Base-by-base conservation (phyloP, 768 basidiomycete species). In the Tubosaeta sp. region DNA sequence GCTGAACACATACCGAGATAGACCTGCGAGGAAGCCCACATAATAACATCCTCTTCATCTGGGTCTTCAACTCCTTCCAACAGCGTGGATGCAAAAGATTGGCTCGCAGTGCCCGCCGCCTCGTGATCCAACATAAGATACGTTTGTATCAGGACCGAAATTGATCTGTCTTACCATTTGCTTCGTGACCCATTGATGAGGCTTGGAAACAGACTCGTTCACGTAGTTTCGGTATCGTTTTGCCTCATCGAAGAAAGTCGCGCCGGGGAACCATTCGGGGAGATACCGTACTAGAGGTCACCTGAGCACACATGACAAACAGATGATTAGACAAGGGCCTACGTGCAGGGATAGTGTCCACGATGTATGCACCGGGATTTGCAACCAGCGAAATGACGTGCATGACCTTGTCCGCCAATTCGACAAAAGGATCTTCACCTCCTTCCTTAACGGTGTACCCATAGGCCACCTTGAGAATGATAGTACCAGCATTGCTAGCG, bases 181-280 rank as follows among this genome's bases (percentile, higher is more conserved):
- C 17, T 76, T 57, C 35, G 72, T 71, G 6, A 76, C 76, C 44
- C 69, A 76, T 8, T 68, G 59, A 43, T 71, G 80, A 0, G 83
- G 82, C 6, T 63, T 64, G 17, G 74, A 70, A 5, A 76, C 64
- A 64, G 79, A 74, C 7, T 70, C 65, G 3, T 64, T 58, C 2
- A 76, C 67, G 1, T 71, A 3, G 1, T 29, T 19, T 1, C 43
- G 42, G 57, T 69, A 68, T 38, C 48, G 50, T 32, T 62, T 63
- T 4, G 68, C 72, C 27, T 62, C 52, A 7, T 58, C 59, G 37
- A 69, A 59, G 59, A 76, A 76, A 0, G 63, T 59, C 1, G 65
- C 62, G 1, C 75, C 70, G 12, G 69, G 71, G 38, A 71, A 55
- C 71, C 71, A 73, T 39, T 63, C 66, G 2, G 71, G 72, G 3